Conservation (phyloP, 2,329 filamentous ascomycete species). For the Aspergillus alliaceus region DNA sequence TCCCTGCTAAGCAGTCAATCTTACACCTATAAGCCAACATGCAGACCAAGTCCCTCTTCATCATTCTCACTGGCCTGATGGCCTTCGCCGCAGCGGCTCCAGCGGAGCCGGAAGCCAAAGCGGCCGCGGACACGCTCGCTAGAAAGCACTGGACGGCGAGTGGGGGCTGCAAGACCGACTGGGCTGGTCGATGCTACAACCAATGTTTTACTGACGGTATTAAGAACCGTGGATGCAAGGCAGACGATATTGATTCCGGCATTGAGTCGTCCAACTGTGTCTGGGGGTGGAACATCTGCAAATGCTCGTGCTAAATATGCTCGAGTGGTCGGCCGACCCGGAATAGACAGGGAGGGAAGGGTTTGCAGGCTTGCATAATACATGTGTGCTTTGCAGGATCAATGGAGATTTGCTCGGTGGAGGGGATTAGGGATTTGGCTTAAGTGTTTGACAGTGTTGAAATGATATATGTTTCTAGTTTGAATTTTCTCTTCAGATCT, state of each 20-base stretch:
- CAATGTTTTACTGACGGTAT: neutral
- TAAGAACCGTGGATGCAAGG: neutral
- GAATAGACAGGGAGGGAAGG: neutral
- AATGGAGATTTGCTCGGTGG: neutral
- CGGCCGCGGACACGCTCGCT: no score
- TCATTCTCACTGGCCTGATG: neutral
- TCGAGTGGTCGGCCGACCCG: neutral
- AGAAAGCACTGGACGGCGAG: neutral
- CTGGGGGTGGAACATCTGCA: neutral
- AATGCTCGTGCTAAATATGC: neutral
- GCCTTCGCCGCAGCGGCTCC: neutral
- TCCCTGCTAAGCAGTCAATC: neutral
- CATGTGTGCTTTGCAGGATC: neutral
- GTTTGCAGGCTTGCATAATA: fast-evolving
- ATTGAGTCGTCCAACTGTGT: neutral
- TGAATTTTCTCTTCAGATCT: no score
- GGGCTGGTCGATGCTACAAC: neutral
- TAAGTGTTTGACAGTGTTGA: no score
- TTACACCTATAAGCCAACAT: neutral
- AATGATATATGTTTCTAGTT: no score
- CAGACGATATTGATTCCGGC: neutral
- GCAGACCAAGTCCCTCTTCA: neutral
- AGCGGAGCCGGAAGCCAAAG: neutral
- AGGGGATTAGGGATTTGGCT: no score
- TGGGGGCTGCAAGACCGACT: neutral